Conservation (phyloP, 108 stramenopile genomes). For the Seminavis robusta region DNA sequence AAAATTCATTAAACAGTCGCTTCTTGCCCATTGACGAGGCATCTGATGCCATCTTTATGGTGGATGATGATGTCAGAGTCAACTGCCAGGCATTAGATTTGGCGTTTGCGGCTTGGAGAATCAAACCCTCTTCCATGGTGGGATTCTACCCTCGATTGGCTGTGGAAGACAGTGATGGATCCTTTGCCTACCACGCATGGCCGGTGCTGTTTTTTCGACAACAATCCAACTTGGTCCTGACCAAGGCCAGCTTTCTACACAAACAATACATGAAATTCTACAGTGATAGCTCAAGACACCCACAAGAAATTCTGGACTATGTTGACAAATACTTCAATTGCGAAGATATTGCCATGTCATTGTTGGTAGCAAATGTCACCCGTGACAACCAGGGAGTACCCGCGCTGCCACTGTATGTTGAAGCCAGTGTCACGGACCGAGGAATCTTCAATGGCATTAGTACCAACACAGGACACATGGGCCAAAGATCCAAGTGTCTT, state of each 20-base stretch:
- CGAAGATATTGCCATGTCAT: constrained; percentile 64
- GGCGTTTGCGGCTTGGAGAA: constrained; percentile 42
- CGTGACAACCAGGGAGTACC: background rate
- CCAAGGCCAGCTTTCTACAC: constrained; percentile 62
- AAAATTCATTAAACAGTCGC: constrained; percentile 55
- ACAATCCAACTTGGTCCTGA: constrained; percentile 48
- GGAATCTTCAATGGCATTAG: constrained; percentile 59
- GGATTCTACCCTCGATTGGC: constrained; percentile 61
- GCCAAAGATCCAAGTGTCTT: constrained; percentile 38
- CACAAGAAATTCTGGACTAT: constrained; percentile 46
- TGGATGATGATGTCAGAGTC: constrained; percentile 63
- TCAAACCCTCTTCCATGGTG: constrained; percentile 46
- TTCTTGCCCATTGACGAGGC: constrained; percentile 50
- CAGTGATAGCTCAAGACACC: constrained; percentile 20
- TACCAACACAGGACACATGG: constrained; percentile 40
- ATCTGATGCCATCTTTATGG: constrained; percentile 52
- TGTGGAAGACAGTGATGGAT: background rate
- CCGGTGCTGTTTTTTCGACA: constrained; percentile 39
- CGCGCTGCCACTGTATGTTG: constrained; percentile 42
- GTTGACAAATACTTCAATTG: constrained; percentile 65
- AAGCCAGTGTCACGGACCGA: constrained; percentile 38
- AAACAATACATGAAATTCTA: constrained; percentile 43
- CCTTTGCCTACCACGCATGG: constrained; percentile 43
- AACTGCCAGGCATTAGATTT: constrained; percentile 28
- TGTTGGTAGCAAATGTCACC: constrained; percentile 56